These are phyloP conservation scores for Persicaria maculosa DNA, from an alignment of 148 eudicot genomes.

Conservation along the genomic window DNA sequence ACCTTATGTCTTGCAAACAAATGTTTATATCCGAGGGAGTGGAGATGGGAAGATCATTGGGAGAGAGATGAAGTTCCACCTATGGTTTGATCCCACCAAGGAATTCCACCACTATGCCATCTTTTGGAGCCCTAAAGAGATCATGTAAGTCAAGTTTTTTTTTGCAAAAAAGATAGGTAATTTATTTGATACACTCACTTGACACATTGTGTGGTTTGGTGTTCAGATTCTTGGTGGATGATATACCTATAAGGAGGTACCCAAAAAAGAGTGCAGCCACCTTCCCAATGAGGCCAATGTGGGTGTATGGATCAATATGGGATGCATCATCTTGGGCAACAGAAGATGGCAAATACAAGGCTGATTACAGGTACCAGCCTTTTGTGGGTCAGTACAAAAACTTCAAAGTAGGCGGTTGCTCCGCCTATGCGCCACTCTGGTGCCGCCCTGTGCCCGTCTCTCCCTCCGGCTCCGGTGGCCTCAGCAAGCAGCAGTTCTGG, in stretches of 20 bases:
- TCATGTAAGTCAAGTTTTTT: constrained; percentile 10
- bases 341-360: constrained; percentile 86
- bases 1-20: constrained; percentile 31
- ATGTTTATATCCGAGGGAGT: constrained; percentile 36
- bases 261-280: constrained; percentile 67
- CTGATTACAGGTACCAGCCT: constrained; percentile 82
- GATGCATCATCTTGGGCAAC: constrained; percentile 99
- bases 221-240: constrained; percentile 89
- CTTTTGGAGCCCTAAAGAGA: constrained; percentile 18
- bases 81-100: constrained; percentile 30
- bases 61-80: constrained; percentile 28
- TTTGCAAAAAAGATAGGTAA: too few relatives aligned
- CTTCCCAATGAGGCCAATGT: constrained; percentile 89
- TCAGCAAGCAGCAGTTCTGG: constrained; percentile 35
- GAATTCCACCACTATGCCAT: constrained; percentile 27
- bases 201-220: background rate
- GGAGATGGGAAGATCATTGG: constrained; percentile 34
- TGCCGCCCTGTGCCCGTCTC: constrained; percentile 76
- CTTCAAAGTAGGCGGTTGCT: constrained; percentile 72
- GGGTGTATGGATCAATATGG: constrained; percentile 96
- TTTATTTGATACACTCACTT: too few relatives aligned
- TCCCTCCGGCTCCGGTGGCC: constrained; percentile 57
- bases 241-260: constrained; percentile 87
- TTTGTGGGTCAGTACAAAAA: constrained; percentile 67
- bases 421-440: constrained; percentile 50